Evolutionary conservation across 2,329 filamentous ascomycete species (phyloP).

Genomic region (Catunica adiposa): DNA sequence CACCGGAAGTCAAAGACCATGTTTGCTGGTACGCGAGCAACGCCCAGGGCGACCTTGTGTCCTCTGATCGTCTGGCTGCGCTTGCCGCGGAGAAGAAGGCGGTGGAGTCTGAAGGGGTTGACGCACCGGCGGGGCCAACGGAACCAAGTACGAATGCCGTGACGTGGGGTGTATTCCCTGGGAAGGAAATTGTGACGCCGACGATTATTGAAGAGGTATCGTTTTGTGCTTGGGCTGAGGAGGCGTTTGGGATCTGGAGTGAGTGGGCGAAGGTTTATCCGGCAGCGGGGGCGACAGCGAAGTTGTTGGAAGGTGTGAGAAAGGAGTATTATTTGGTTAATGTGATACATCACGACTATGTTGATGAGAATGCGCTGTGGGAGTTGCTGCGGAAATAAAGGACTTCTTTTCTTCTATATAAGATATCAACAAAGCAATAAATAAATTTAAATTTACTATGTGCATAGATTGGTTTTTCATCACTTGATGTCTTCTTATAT

Average conservation of each 20-base stretch:
- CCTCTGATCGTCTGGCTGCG: conserved; percentile 34
- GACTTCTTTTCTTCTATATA: no score
- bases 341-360: conserved; percentile 65
- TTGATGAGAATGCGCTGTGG: conserved; percentile 59
- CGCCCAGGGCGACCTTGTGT: conserved; percentile 57
- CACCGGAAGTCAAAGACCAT: conserved; percentile 41
- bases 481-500: background rate
- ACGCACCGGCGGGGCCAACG: conserved; percentile 16
- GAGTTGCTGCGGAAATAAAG: conserved; percentile 31
- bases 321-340: conserved; percentile 79
- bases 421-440: background rate
- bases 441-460: background rate
- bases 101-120: conserved; percentile 18
- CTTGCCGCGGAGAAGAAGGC: conserved; percentile 1
- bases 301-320: conserved; percentile 49
- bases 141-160: conserved; percentile 66
- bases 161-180: conserved; percentile 89
- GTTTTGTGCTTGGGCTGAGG: conserved; percentile 86
- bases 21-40: conserved; percentile 85
- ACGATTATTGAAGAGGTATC: conserved; percentile 94
- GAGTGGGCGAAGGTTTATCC: conserved; percentile 87
- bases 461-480: no score
- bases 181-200: conserved; percentile 89
- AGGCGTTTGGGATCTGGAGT: conserved; percentile 87
- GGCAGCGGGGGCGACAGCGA: conserved; percentile 52